Percentiles rank a stretch among this genome's conserved stretches.
Conservation (phyloP, 495 filamentous ascomycete species). For the Coniosporium apollinis region DNA sequence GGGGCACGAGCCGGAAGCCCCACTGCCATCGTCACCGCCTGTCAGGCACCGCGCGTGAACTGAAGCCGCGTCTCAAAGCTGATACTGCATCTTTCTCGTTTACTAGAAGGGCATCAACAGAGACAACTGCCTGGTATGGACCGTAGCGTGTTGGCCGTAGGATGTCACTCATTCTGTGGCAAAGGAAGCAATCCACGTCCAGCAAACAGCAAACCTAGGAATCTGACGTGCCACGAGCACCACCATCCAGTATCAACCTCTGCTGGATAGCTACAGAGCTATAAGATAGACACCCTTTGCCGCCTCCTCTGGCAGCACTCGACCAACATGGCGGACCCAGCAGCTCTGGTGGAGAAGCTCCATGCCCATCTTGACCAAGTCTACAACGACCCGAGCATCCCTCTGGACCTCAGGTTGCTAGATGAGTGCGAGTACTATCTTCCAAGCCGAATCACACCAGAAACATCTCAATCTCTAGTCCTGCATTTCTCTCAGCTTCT, state of each 20-base stretch:
- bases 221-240: not conserved
- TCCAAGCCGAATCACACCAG: conserved; percentile 5
- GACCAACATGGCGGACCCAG: conserved; percentile 5
- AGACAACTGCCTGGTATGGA: not conserved
- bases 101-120: not conserved
- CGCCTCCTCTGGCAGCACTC: not conserved
- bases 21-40: too few relatives aligned
- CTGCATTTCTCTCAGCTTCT: conserved; percentile 32
- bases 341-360: conserved; percentile 12
- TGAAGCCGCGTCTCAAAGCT: not conserved
- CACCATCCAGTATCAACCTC: conserved; percentile 4
- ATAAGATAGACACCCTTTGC: conserved; percentile 5
- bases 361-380: conserved; percentile 11
- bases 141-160: not conserved
- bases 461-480: conserved; percentile 19
- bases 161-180: not conserved
- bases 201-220: not conserved
- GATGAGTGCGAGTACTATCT: conserved; percentile 8
- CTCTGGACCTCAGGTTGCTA: conserved; percentile 10
- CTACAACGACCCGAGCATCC: conserved; percentile 7
- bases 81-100: not conserved
- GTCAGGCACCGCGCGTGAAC: too few relatives aligned
- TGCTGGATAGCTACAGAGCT: conserved; percentile 9
- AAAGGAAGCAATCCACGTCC: conserved; percentile 1
- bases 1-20: not conserved